These are phyloP conservation scores for Ceratocystis alfenasii DNA, from an alignment of 2,329 filamentous ascomycete genomes.

Conservation along the genomic window DNA sequence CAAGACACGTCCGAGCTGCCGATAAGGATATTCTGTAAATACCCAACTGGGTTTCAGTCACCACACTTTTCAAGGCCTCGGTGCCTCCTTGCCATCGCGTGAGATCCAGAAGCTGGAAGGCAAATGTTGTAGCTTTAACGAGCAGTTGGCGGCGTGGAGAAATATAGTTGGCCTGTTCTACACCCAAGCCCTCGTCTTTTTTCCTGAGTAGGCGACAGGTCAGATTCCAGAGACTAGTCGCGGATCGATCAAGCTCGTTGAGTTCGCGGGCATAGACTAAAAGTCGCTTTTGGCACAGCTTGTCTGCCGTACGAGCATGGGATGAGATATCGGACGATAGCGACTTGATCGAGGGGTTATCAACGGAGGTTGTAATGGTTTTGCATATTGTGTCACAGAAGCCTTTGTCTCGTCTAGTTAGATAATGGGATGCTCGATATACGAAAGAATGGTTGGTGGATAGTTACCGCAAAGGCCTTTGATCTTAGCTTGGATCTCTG, in stretches of 20 bases:
- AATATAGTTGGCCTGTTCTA: conserved; percentile 21
- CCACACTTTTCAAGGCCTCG: conserved; percentile 24
- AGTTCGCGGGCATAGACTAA: conserved; percentile 11
- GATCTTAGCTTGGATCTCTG: conserved; percentile 9
- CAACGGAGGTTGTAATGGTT: conserved; percentile 22
- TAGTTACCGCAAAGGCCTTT: conserved; percentile 5
- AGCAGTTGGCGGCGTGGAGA: conserved; percentile 28
- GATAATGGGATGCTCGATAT: background rate
- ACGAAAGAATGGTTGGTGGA: background rate
- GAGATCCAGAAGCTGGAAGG: conserved; percentile 56
- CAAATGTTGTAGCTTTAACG: conserved; percentile 39
- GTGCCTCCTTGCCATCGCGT: conserved; percentile 32
- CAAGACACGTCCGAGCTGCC: conserved; percentile 50
- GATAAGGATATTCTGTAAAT: conserved; percentile 58
- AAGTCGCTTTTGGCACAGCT: conserved; percentile 17
- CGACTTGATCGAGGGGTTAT: conserved; percentile 23
- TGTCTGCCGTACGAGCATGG: conserved; percentile 26
- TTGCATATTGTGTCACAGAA: conserved; percentile 19
- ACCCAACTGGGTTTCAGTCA: conserved; percentile 37
- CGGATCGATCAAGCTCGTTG: conserved; percentile 42
- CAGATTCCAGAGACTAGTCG: conserved; percentile 54
- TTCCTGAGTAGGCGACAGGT: conserved; percentile 45
- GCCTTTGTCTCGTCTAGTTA: conserved; percentile 8
- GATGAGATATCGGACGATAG: conserved; percentile 28
- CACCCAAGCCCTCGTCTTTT: conserved; percentile 36